Base-by-base conservation (phyloP, 2,329 filamentous ascomycete species). In the Penicillium corylophilum region DNA sequence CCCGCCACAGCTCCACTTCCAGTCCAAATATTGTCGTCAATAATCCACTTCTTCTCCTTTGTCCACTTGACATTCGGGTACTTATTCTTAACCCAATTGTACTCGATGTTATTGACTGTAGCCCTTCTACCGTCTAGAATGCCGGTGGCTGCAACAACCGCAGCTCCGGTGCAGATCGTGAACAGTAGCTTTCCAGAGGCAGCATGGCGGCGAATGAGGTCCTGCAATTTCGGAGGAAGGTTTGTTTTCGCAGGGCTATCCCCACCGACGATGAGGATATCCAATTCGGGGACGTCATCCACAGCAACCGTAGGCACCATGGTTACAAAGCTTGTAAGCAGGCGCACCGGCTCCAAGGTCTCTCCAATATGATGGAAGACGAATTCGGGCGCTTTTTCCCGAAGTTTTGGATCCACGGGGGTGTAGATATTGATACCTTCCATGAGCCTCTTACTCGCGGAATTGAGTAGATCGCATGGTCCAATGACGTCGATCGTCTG, bases 1-100 rank as follows among this genome's bases (percentile, higher is more conserved):
- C 76, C 77, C 5, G 77, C 75, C 15, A 73, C 61, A 0, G 77
- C 74, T 13, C 77, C 77, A 1, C 69, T 70, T 0, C 71, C 72
- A 2, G 77, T 79, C 77, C 77, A 79, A 26, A 78, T 67, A 33
- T 78, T 77, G 1, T 68, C 72, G 44, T 78, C 74, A 1, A 73
- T 50, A 48, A 77, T 63, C 75, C 76, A 79, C 54, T 78, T 73
- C 51, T 69, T 70, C 23, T 75, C 68, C 24, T 56, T 64, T 1
- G 69, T 69, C 77, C 76, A 79, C 4, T 76, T 71, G 10, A 79
- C 75, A 1, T 73, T 66, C 0, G 77, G 73, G 4, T 64, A 70
- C 7, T 59, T 53, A 23, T 66, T 55, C 46, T 63, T 68, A 0
- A 70, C 61, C 46, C 58, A 26, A 26, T 26, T 26, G 4, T 26